phyloP scores from a whole-genome alignment of 129 eudicot genomes.

The Erigeron canadensis region DNA sequence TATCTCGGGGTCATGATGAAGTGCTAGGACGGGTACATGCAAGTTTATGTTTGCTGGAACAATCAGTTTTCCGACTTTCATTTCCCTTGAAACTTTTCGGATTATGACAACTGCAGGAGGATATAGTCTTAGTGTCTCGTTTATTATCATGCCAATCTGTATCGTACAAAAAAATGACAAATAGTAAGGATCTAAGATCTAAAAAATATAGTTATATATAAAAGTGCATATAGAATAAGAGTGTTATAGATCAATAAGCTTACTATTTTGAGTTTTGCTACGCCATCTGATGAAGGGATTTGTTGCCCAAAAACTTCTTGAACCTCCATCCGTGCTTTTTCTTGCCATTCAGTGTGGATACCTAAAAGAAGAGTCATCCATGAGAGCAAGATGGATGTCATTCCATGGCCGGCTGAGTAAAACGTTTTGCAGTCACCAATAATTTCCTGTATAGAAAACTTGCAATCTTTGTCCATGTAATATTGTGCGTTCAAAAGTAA shows the following conservation, averaged over 20 bases:
- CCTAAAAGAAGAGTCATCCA: slow-evolving; percentile 63
- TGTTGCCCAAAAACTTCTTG: slow-evolving; percentile 32
- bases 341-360: slow-evolving; percentile 69
- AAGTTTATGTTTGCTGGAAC: slow-evolving; percentile 47
- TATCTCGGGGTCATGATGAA: slow-evolving; percentile 51
- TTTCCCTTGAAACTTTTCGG: slow-evolving; percentile 40
- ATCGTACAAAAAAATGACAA: background rate
- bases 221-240: background rate
- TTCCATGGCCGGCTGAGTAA: slow-evolving; percentile 64
- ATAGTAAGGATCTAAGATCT: background rate
- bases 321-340: slow-evolving; percentile 57
- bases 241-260: slow-evolving; percentile 17
- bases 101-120: slow-evolving; percentile 42
- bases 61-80: slow-evolving; percentile 33
- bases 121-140: slow-evolving; percentile 59
- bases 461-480: slow-evolving; percentile 35
- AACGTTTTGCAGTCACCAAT: slow-evolving; percentile 63
- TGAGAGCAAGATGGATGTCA: slow-evolving; percentile 47
- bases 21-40: slow-evolving; percentile 45
- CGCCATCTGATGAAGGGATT: slow-evolving; percentile 54
- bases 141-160: slow-evolving; percentile 71
- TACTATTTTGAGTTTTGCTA: slow-evolving; percentile 60
- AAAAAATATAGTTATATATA: background rate
- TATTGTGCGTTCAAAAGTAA: slow-evolving; percentile 44
- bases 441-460: slow-evolving; percentile 53